Conservation (phyloP, 495 filamentous ascomycete genomes). For the Trichoderma erinaceum region DNA sequence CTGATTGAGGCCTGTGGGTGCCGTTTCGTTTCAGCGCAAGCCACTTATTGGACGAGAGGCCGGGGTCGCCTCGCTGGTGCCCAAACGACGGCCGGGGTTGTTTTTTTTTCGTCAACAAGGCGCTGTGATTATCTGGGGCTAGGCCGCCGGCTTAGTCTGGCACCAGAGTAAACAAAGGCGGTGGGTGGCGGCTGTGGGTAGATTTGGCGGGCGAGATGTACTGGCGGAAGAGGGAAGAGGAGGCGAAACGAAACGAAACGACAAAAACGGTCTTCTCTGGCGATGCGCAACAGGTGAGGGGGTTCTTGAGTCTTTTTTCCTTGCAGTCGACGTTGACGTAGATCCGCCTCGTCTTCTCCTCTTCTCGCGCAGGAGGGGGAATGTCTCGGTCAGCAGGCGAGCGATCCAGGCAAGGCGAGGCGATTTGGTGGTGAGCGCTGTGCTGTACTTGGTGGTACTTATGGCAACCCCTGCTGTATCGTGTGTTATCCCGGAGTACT, state of each 20-base stretch:
- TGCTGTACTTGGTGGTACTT: not conserved
- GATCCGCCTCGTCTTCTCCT: not conserved
- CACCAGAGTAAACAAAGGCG: not conserved
- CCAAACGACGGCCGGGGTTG: not conserved
- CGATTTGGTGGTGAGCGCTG: not conserved
- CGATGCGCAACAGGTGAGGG: too few species aligned
- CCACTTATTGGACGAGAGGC: not conserved
- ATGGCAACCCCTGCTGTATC: not conserved
- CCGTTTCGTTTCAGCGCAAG: conserved; percentile 8
- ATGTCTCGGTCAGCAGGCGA: conserved; percentile 3
- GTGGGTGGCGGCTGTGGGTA: not conserved
- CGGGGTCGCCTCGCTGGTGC: not conserved
- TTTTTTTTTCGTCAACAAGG: not conserved
- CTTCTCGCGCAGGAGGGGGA: not conserved
- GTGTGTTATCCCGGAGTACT: too few species aligned
- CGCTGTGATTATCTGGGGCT: not conserved
- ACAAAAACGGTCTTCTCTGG: too few species aligned
- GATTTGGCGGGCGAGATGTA: not conserved
- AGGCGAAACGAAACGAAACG: not conserved
- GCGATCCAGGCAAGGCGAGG: not conserved
- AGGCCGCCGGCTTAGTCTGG: conserved; percentile 2
- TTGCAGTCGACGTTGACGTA: not conserved
- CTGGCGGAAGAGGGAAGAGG: too few species aligned
- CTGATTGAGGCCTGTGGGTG: not conserved
- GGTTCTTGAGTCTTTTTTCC: not conserved